Conservation (phyloP, 768 basidiomycete species). For the Butyriboletus loyo region DNA sequence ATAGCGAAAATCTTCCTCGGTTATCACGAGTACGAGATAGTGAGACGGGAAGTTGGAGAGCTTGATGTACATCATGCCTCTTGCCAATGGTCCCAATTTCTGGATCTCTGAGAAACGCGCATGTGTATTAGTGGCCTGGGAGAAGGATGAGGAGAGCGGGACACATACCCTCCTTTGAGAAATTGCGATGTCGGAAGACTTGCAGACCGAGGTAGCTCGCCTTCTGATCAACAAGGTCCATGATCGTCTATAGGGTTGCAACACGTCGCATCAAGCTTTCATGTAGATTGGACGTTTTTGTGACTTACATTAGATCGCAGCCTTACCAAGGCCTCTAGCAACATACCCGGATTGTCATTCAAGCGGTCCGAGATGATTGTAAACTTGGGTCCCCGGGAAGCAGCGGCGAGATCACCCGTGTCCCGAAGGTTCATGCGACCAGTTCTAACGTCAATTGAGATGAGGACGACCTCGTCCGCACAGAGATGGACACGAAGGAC, state of each 20-base stretch:
- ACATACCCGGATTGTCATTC: slow-evolving; percentile 63
- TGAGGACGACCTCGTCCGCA: slow-evolving; percentile 69
- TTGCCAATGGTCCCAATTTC: slow-evolving; percentile 65
- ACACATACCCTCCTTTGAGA: slow-evolving; percentile 56
- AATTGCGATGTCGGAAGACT: slow-evolving; percentile 66
- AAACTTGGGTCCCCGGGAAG: slow-evolving; percentile 69
- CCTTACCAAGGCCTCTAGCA: slow-evolving; percentile 55
- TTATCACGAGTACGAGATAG: slow-evolving; percentile 82
- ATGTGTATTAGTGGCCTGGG: background rate
- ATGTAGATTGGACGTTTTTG: background rate
- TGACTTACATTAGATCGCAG: slow-evolving; percentile 61
- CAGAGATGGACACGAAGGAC: slow-evolving; percentile 70
- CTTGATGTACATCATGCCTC: slow-evolving; percentile 71
- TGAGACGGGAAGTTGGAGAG: slow-evolving; percentile 74
- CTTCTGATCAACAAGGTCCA: slow-evolving; percentile 80
- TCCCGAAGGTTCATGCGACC: slow-evolving; percentile 78
- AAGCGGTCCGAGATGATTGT: slow-evolving; percentile 53
- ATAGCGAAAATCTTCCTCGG: slow-evolving; percentile 73
- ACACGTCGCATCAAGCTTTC: background rate
- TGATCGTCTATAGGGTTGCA: slow-evolving; percentile 63
- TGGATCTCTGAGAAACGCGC: slow-evolving; percentile 47
- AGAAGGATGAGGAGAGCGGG: slow-evolving; percentile 1
- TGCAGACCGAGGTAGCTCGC: slow-evolving; percentile 82
- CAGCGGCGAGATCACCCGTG: slow-evolving; percentile 75
- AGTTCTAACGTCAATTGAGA: slow-evolving; percentile 77